Evolutionary conservation across 2,329 filamentous ascomycete genomes (phyloP), one percentile per base, ranked within the genome.

Genomic region (Stagonosporopsis rhizophila): DNA sequence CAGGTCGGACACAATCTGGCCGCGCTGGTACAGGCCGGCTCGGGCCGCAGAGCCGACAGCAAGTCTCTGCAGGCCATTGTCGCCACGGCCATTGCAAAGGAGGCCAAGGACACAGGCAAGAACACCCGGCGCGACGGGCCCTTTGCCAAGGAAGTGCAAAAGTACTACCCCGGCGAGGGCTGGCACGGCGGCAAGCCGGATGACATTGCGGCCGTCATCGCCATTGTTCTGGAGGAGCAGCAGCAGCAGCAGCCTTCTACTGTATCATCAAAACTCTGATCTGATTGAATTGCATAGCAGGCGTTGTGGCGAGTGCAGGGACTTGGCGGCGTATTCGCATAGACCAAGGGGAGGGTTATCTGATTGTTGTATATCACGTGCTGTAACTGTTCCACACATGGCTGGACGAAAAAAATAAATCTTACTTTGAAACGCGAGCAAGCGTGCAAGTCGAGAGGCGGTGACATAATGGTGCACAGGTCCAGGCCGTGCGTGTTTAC

Each of bases 151-250:
- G 92, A 97, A 75, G 92, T 97, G 19, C 91, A 95, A 73, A 90
- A 88, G 70, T 88, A 90, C 71, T 96, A 91, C 66, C 94, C 95
- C 0, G 82, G 88, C 34, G 94, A 98, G 75, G 86, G 87, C 56
- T 99, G 91, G 86, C 87, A 87, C 56, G 95, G 95, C 55, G 95
- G 95, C 48, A 99, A 99, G 77, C 86, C 96, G 19, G 95, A 99
- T 73, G 95, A 99, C 75, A 97, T 99, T 56, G 94, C 92, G 69
- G 92, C 92, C 4, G 81, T 99, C 46, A 88, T 93, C 14, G 86
- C 88, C 28, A 63, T 77, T 15, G 75, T 75, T 30, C 64, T 74
- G 8, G 71, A 75, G 51, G 62, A 68, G 35, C n/a, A n/a, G n/a
- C n/a, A n/a, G n/a, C n/a, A n/a, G n/a, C n/a, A n/a, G n/a, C n/a